Evolutionary conservation across 2,329 filamentous ascomycete species (phyloP), one percentile per base, ranked within the genome.

Genomic region (Hypoxylon sp.): DNA sequence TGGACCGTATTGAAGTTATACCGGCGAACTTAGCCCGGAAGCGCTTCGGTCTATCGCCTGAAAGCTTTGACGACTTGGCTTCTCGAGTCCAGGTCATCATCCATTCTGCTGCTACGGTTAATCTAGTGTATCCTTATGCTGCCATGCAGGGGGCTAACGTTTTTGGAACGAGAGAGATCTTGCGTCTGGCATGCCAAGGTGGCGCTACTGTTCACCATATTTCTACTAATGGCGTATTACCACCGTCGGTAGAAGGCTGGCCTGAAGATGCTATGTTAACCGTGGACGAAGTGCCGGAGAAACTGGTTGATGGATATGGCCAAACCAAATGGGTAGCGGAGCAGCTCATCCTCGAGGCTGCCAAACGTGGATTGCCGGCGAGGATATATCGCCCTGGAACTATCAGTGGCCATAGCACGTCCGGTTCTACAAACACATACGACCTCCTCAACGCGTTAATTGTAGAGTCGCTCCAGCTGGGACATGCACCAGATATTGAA

Each of bases 291-390:
- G 91, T 94, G 0, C 89, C 90, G 0, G 85, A 83, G 45, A 90
- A 90, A 75, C 81, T 94, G 4, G 79, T 85, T 1, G 91, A 93
- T 72, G 91, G 91, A 1, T 94, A 94, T 68, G 90, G 91, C 0
- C 91, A 93, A 77, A 92, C 91, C 0, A 94, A 94, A 75, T 94
- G 91, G 91, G 91, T 92, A 29, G 91, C 91, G 2, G 91, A 94
- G 75, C 88, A 91, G 75, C 87, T 94, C 2, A 88, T 92, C 7
- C 82, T 87, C 9, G 90, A 93, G 74, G 91, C 91, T 8, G 85
- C 85, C 25, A 84, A 85, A 25, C 87, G 91, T 37, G 91, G 91
- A 8, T 80, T 94, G 30, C 90, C 90, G 0, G 88, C 91, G 27
- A 87, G 88, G 71, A 89, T 94, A 39, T 88, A 91, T 70, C 89